Evolutionary conservation across 257 asterid genomes (phyloP).

Genomic region (Solanum okadae): DNA sequence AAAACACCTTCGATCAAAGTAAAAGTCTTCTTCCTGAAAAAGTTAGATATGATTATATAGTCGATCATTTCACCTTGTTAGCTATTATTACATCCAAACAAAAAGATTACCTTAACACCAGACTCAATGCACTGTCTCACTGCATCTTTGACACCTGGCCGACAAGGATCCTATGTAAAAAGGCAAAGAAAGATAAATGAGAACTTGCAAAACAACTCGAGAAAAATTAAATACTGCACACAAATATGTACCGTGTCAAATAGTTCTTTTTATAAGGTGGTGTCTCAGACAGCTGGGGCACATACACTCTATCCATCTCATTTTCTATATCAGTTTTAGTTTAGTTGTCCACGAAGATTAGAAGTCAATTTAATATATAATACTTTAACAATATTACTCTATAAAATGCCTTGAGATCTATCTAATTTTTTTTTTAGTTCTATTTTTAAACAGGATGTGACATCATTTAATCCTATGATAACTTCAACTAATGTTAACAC

Average conservation of each 20-base stretch:
- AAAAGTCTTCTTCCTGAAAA: background rate
- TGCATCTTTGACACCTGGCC: constrained; percentile 94
- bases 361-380: background rate
- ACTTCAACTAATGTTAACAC: background rate
- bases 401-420: background rate
- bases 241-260: background rate
- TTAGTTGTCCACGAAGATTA: background rate
- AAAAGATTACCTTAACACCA: constrained; percentile 71
- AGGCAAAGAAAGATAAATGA: background rate
- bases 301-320: background rate
- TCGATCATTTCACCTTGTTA: background rate
- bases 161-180: constrained; percentile 83
- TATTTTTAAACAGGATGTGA: background rate
- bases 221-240: background rate
- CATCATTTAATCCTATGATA: background rate
- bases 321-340: background rate
- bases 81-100: background rate
- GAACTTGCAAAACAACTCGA: background rate
- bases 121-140: constrained; percentile 76
- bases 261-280: background rate
- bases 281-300: background rate
- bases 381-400: background rate
- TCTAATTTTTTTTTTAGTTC: background rate
- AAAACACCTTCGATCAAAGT: background rate
- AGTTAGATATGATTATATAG: background rate